These are phyloP conservation scores for Delitschia confertaspora DNA, from an alignment of 495 filamentous ascomycete species.

Conservation along the genomic window DNA sequence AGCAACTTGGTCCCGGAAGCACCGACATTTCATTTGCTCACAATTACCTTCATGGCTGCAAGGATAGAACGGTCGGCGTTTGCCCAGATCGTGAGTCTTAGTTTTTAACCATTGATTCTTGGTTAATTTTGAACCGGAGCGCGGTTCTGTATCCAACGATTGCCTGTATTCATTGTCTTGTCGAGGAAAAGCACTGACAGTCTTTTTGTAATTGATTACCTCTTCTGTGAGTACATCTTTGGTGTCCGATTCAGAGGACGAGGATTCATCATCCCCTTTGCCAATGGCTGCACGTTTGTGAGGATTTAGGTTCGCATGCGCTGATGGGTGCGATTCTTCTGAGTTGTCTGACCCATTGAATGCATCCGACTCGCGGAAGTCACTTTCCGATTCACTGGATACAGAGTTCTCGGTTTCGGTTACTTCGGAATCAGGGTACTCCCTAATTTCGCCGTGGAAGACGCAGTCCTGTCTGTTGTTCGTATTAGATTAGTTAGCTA, in stretches of 20 bases:
- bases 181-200: not conserved
- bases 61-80: constrained; percentile 33
- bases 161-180: not conserved
- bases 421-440: constrained; percentile 17
- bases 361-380: not conserved
- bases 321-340: not conserved
- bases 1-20: constrained; percentile 44
- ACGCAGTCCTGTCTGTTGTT: constrained; percentile 26
- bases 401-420: constrained; percentile 2
- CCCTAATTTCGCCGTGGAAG: constrained; percentile 30
- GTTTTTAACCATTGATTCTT: constrained; percentile 5
- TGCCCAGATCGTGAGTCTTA: constrained; percentile 14
- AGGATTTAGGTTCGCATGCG: no score
- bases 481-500: not conserved
- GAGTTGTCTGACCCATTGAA: not conserved
- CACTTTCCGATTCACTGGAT: no score
- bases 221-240: no score
- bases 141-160: no score
- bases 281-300: no score
- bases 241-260: no score
- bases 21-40: constrained; percentile 43
- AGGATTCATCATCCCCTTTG: no score
- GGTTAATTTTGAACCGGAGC: constrained; percentile 1
- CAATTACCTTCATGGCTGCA: constrained; percentile 36
- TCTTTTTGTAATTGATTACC: not conserved